phyloP scores from a whole-genome alignment of 345 rosid genomes.

The Camelina hispida region DNA sequence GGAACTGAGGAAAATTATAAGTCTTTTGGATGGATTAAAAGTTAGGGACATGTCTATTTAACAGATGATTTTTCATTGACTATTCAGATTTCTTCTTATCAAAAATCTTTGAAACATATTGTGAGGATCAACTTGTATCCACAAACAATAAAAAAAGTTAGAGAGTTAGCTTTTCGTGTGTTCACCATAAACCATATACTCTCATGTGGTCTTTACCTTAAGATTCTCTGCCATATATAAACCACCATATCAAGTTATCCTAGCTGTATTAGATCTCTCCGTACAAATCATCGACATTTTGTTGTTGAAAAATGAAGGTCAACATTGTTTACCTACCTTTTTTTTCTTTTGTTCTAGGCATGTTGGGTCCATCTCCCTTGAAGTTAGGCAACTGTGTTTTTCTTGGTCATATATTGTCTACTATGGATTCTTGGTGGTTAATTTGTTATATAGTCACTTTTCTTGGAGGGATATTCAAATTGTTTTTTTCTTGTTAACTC shows the following conservation, averaged over 20 bases:
- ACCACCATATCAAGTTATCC: conserved; percentile 42
- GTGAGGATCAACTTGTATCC: conserved; percentile 24
- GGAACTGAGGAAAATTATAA: not conserved
- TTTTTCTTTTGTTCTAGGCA: not conserved
- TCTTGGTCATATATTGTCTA: conserved; percentile 30
- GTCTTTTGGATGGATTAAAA: conserved; percentile 10
- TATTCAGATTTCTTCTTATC: conserved; percentile 12
- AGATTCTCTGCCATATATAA: conserved; percentile 35
- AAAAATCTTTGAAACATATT: not conserved
- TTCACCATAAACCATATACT: conserved; percentile 39
- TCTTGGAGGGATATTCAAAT: conserved; percentile 30
- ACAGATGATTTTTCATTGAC: conserved; percentile 12
- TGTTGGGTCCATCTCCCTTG: conserved; percentile 37
- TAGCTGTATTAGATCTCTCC: conserved; percentile 46
- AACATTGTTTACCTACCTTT: conserved; percentile 41
- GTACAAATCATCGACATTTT: conserved; percentile 42
- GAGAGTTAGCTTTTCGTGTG: conserved; percentile 26
- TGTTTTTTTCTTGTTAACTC: conserved; percentile 3
- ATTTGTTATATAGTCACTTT: conserved; percentile 30
- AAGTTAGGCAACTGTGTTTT: conserved; percentile 40
- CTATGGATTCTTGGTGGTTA: conserved; percentile 21
- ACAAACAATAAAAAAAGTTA: conserved; percentile 14
- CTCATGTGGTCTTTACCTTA: conserved; percentile 14
- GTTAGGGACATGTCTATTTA: conserved; percentile 30
- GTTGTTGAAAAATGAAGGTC: conserved; percentile 40